Evolutionary conservation across 2,329 filamentous ascomycete species (phyloP), one percentile per base, ranked within the genome.

Genomic region (Sporothrix humicola): DNA sequence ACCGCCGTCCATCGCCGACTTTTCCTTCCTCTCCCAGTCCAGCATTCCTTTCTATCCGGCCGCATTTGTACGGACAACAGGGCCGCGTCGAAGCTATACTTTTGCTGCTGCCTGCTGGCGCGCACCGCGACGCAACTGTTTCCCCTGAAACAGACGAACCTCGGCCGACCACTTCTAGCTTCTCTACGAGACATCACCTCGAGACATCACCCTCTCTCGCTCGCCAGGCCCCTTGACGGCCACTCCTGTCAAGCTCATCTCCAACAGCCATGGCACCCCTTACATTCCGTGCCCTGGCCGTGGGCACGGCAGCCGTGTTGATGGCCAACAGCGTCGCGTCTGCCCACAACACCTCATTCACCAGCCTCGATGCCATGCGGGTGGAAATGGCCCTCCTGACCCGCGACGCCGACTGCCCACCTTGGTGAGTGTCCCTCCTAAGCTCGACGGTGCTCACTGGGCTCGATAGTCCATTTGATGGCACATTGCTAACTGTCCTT

Each of bases 391-490:
- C 91, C 52, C 83, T 95, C 65, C 88, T 93, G 83, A 91, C 89
- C 77, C 90, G 92, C 78, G 89, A 93, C 69, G 92, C 94, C 7
- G 88, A 88, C 79, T 96, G 93, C 80, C 93, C 93, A 71, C 93
- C 93, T 79, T 96, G 90, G 90, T 92, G 82, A 4, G 52, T 61
- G 26, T 20, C 23, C 50, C 23, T n/a, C 17, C 15, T 23, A 4
- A n/a, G 7, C 17, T 15, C 5, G 8, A 10, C 23, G 2, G 42
- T 23, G 37, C 20, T 26, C 23, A 26, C 23, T 26, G 23, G 23
- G 23, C 23, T 26, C 23, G 23, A 26, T 26, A 26, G 23, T 26
- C 23, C 23, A 26, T 26, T 26, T 15, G 23, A 4, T 48, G 37
- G 2, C 37, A 15, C 17, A 4, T 52, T 26, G 9, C 73, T 74